Conservation (phyloP, 148 eudicot genomes). For the Tetragonia tetragonoides region DNA sequence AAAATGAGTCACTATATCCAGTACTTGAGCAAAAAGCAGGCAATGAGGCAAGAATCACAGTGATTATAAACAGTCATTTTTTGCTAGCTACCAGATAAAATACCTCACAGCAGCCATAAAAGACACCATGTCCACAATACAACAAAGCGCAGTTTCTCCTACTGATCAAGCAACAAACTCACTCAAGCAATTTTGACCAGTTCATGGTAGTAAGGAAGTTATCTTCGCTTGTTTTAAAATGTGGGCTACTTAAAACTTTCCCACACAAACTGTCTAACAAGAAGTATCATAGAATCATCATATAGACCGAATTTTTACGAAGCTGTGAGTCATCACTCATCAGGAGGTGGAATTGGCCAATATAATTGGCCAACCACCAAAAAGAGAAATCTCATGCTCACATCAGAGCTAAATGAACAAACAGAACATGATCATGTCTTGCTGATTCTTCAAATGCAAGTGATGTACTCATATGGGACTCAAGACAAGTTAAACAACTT, state of each 20-base stretch:
- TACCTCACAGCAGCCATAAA: not conserved
- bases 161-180: not conserved
- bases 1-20: not conserved
- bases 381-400: not conserved
- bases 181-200: not conserved
- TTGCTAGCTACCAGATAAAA: not conserved
- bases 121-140: not conserved
- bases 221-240: not conserved
- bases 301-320: no score
- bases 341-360: no score
- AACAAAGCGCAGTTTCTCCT: not conserved
- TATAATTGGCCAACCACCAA: not conserved
- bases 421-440: not conserved
- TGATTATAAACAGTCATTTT: not conserved
- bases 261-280: not conserved
- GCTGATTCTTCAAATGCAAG: not conserved
- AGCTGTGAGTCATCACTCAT: no score
- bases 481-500: not conserved
- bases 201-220: not conserved
- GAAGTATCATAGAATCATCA: no score
- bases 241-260: not conserved
- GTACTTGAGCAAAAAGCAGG: not conserved
- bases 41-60: not conserved
- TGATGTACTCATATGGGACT: not conserved
- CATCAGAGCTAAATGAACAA: not conserved